A percentile compares a stretch with the other conserved stretches of the same genome.
phyloP scores from a whole-genome alignment of 176 grass and related monocot genomes.

The Phoenix dactylifera region DNA sequence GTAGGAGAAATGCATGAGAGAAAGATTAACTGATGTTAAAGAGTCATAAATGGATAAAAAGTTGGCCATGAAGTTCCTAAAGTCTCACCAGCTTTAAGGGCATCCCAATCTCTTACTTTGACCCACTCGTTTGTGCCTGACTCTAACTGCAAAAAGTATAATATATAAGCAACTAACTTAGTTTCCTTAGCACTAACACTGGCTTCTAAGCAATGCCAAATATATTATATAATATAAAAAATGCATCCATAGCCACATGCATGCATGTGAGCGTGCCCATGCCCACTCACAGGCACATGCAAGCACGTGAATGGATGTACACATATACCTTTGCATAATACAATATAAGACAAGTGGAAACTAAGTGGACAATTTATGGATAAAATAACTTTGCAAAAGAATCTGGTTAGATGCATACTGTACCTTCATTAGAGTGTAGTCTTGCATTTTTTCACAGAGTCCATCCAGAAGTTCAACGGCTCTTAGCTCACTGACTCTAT shows the following conservation, averaged over 20 bases:
- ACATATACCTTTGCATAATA: too few relatives aligned
- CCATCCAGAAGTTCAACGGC: slow-evolving; percentile 87
- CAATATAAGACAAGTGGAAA: too few relatives aligned
- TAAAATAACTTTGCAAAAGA: neutral
- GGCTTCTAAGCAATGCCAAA: neutral
- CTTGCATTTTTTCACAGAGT: slow-evolving; percentile 96
- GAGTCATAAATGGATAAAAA: too few relatives aligned
- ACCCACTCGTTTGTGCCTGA: slow-evolving; percentile 62
- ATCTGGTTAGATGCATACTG: neutral
- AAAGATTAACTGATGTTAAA: too few relatives aligned
- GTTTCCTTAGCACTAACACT: neutral
- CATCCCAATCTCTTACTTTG: slow-evolving; percentile 72
- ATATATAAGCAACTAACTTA: slow-evolving; percentile 9
- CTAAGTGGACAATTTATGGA: too few relatives aligned
- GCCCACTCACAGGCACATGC: too few relatives aligned
- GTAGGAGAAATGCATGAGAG: too few relatives aligned
- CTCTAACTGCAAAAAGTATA: slow-evolving; percentile 42
- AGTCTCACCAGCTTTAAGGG: slow-evolving; percentile 50
- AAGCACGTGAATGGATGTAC: too few relatives aligned
- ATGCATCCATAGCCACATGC: neutral
- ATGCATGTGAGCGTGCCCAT: too few relatives aligned
- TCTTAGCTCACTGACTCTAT: slow-evolving; percentile 90
- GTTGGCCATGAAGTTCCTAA: too few relatives aligned
- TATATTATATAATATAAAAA: too few relatives aligned
- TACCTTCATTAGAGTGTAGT: slow-evolving; percentile 84